A percentile compares a stretch with the other conserved stretches of the same genome.
Evolutionary conservation across 441 rosid species (phyloP).

Genomic region (Brassica balearica): DNA sequence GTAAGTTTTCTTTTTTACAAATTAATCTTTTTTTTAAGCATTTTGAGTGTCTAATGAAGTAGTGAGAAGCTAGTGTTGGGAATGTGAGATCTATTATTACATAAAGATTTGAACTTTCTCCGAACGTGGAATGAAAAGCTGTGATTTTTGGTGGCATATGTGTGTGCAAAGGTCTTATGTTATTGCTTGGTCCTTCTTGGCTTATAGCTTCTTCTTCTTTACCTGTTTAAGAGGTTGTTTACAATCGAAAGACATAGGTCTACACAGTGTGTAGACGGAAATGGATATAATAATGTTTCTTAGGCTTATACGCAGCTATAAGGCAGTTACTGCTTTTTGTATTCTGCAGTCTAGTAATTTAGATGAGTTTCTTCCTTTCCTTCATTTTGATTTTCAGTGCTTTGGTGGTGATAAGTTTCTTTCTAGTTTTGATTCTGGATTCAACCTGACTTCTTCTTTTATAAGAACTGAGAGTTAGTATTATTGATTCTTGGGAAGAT

Average conservation of each 20-base stretch:
- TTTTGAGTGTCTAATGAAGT: not conserved
- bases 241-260: not conserved
- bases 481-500: slow-evolving; percentile 29
- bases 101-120: slow-evolving; percentile 12
- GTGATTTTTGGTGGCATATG: slow-evolving; percentile 22
- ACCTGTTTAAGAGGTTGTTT: not conserved
- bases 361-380: not conserved
- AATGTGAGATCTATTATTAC: slow-evolving; percentile 19
- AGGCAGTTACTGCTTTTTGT: slow-evolving; percentile 12
- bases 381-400: slow-evolving; percentile 15
- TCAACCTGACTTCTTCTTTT: slow-evolving; percentile 19
- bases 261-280: not conserved
- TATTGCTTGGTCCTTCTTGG: slow-evolving; percentile 26
- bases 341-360: not conserved
- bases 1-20: slow-evolving; percentile 40
- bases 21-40: not conserved
- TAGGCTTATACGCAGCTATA: not conserved
- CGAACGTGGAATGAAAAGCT: slow-evolving; percentile 27
- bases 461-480: slow-evolving; percentile 32
- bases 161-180: slow-evolving; percentile 7
- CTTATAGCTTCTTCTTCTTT: slow-evolving; percentile 26
- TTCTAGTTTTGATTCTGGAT: slow-evolving; percentile 18
- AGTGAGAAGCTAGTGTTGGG: slow-evolving; percentile 6
- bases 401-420: slow-evolving; percentile 6
- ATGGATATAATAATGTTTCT: slow-evolving; percentile 1